Percentiles rank a stretch among this genome's conserved stretches.
Evolutionary conservation across 768 basidiomycete genomes (phyloP).

Genomic region (Pleurotus ostreatus): DNA sequence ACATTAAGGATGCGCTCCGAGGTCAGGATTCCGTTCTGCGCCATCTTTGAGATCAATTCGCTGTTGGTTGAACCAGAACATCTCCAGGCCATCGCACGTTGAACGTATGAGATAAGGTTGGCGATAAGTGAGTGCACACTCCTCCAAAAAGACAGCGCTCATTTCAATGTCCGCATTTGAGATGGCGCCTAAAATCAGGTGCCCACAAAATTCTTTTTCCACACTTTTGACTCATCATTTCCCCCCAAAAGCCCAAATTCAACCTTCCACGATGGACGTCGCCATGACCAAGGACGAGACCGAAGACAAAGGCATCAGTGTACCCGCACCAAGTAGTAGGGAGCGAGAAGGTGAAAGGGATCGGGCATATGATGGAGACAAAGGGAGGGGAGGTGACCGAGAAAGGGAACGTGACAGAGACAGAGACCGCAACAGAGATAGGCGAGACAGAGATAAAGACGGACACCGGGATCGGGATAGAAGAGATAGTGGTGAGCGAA

Average conservation of each 20-base stretch:
- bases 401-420: constrained; percentile 39
- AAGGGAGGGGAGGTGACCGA: constrained; percentile 28
- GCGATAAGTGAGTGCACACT: neutral
- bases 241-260: neutral
- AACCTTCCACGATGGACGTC: constrained; percentile 56
- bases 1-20: constrained; percentile 56
- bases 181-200: constrained; percentile 3
- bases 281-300: constrained; percentile 77
- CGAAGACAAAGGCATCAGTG: constrained; percentile 53
- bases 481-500: constrained; percentile 49
- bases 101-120: neutral
- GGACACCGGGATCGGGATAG: constrained; percentile 41
- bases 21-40: constrained; percentile 45
- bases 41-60: constrained; percentile 72
- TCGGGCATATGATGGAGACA: constrained; percentile 18
- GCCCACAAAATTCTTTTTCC: constrained; percentile 8
- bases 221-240: constrained; percentile 4
- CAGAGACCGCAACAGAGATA: constrained; percentile 37
- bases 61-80: constrained; percentile 66
- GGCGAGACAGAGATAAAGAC: constrained; percentile 42
- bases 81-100: constrained; percentile 71
- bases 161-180: neutral
- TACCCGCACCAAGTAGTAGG: constrained; percentile 34
- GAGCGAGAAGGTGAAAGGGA: constrained; percentile 36
- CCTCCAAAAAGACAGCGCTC: neutral